phyloP scores from a whole-genome alignment of 306 rosid species.

The Sesbania bispinosa region DNA sequence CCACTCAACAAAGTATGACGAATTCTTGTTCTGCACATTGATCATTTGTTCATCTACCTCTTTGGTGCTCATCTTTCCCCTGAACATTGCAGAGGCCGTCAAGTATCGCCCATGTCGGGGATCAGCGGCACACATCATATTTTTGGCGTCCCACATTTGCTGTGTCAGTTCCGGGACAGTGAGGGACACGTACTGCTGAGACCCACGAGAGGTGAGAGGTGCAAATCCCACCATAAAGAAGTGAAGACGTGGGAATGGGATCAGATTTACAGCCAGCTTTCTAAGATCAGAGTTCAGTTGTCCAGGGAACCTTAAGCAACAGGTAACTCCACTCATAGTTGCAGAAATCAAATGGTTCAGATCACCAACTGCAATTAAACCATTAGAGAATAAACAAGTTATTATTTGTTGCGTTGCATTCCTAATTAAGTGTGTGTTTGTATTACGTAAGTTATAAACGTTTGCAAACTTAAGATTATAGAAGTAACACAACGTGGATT shows the following conservation, averaged over 20 bases:
- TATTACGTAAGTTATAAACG: too few relatives aligned
- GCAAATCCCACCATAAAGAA: conserved; percentile 95
- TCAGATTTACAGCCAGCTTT: conserved; percentile 82
- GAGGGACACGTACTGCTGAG: conserved; percentile 84
- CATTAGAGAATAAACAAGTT: neutral
- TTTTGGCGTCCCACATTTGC: conserved; percentile 94
- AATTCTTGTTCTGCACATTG: conserved; percentile 15
- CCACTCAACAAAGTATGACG: conserved; percentile 13
- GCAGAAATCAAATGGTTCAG: conserved; percentile 92
- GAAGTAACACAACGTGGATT: too few relatives aligned
- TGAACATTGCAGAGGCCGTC: conserved; percentile 7
- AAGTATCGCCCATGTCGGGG: conserved; percentile 6
- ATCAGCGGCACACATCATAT: conserved; percentile 26
- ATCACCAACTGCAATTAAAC: conserved; percentile 65
- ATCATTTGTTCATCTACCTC: conserved; percentile 20
- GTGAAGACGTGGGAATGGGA: conserved; percentile 93
- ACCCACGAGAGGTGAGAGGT: conserved; percentile 85
- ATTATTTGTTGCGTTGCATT: neutral
- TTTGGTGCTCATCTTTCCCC: conserved; percentile 19
- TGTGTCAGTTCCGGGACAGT: conserved; percentile 91
- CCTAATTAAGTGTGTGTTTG: too few relatives aligned
- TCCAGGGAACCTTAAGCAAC: conserved; percentile 91
- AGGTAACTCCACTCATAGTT: conserved; percentile 92
- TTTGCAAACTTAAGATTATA: too few relatives aligned
- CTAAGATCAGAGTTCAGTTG: conserved; percentile 81